Evolutionary conservation across 345 rosid species (phyloP), one percentile per base, ranked within the genome.

Genomic region (Psidium friedrichsthalianum): DNA sequence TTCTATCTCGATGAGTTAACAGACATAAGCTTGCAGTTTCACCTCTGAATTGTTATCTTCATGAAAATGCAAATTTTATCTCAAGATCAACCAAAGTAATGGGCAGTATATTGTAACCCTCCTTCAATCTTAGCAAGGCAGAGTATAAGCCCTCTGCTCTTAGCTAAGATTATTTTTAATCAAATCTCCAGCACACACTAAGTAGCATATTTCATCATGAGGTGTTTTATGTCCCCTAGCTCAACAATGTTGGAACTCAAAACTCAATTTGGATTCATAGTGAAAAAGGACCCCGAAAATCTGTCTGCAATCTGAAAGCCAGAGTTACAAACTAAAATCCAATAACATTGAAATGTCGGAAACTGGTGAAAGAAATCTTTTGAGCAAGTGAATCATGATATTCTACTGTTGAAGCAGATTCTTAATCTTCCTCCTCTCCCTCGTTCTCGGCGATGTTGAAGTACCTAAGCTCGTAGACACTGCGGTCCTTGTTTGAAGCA

Each of bases 401-500:
- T 56, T 56, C 58, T 56, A 3, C 22, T 56, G 12, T 56, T 4
- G 53, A 29, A 10, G 56, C 80, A 83, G 44, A 83, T 13, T 18
- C 86, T 91, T 87, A 95, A 58, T 95, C 99, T 90, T 95, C 99
- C 29, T 95, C 99, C 84, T 96, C 98, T 5, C 90, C 99, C 87
- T 96, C 99, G 76, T 96, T 95, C 90, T 96, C 99, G 5, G 98
- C 99, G 87, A 96, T 96, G 92, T 96, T 94, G 90, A 96, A 96
- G 95, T 96, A 96, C 91, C 99, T 91, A 85, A 96, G 89, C 88
- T 96, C 99, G 58, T 96, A 96, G 80, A 95, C 91, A 40, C 91
- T 91, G 74, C 96, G 94, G 83, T 96, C 98, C 90, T 96, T 94
- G 94, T 95, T 94, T 4, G 98, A 91, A 6, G 99, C 93, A 84